These are phyloP conservation scores for Suillus hirtellus DNA, from an alignment of 768 basidiomycete species.

Conservation along the genomic window DNA sequence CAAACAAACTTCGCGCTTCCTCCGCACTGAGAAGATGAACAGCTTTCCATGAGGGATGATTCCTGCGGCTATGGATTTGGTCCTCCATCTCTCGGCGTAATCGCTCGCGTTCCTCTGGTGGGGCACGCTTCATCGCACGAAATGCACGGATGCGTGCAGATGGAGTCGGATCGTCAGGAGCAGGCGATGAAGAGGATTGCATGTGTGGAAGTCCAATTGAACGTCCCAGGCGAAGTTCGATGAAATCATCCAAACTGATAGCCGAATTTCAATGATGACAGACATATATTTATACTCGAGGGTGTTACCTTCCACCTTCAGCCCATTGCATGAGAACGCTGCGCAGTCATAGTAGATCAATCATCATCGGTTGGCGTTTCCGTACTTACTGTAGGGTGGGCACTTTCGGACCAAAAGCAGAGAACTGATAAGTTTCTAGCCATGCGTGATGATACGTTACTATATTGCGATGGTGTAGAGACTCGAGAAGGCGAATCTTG, in stretches of 20 bases:
- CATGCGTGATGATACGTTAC: slow-evolving; percentile 95
- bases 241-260: slow-evolving; percentile 77
- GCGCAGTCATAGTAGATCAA: slow-evolving; percentile 4
- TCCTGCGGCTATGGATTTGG: slow-evolving; percentile 22
- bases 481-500: slow-evolving; percentile 82
- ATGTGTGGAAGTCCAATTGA: slow-evolving; percentile 44
- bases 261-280: background rate
- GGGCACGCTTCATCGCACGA: slow-evolving; percentile 63
- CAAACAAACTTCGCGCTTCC: slow-evolving; percentile 79
- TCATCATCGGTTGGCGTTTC: background rate
- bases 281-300: background rate
- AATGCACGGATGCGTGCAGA: slow-evolving; percentile 78
- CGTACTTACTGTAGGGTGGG: slow-evolving; percentile 79
- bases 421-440: slow-evolving; percentile 86
- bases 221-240: slow-evolving; percentile 74
- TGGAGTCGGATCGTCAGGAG: slow-evolving; percentile 49
- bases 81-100: slow-evolving; percentile 54
- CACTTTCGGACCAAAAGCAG: slow-evolving; percentile 83
- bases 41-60: slow-evolving; percentile 55
- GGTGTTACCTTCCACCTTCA: slow-evolving; percentile 68
- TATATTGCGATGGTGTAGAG: slow-evolving; percentile 88
- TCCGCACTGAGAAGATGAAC: slow-evolving; percentile 85
- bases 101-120: slow-evolving; percentile 62
- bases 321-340: slow-evolving; percentile 95
- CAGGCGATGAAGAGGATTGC: slow-evolving; percentile 35